Evolutionary conservation across 2,329 filamentous ascomycete genomes (phyloP).

Genomic region (Penicillium sp.): DNA sequence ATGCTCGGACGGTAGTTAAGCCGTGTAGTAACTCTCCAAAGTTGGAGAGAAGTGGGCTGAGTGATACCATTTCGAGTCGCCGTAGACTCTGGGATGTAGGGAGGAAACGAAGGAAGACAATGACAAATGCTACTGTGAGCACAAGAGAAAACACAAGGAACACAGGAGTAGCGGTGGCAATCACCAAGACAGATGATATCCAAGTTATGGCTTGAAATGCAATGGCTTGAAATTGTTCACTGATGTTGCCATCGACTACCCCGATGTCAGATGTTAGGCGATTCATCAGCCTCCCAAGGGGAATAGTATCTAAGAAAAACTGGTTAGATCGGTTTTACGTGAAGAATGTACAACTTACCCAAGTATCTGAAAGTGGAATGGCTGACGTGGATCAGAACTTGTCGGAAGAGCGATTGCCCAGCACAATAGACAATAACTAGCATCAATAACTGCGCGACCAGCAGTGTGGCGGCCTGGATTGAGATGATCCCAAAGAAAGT

Average conservation of each 20-base stretch:
- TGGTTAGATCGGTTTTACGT: background rate
- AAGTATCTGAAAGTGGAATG: slow-evolving; percentile 87
- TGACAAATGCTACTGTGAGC: slow-evolving; percentile 69
- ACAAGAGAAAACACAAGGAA: slow-evolving; percentile 73
- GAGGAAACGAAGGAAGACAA: slow-evolving; percentile 75
- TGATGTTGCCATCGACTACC: slow-evolving; percentile 84
- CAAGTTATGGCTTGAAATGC: slow-evolving; percentile 72
- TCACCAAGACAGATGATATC: slow-evolving; percentile 72
- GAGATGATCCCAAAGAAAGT: slow-evolving; percentile 69
- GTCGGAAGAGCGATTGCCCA: slow-evolving; percentile 72
- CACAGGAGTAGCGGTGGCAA: slow-evolving; percentile 73
- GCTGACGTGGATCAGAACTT: slow-evolving; percentile 72
- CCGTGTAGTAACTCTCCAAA: slow-evolving; percentile 87
- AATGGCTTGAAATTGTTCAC: slow-evolving; percentile 70
- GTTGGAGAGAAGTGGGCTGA: slow-evolving; percentile 88
- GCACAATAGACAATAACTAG: slow-evolving; percentile 79
- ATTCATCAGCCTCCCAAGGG: slow-evolving; percentile 88
- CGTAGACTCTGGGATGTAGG: slow-evolving; percentile 82
- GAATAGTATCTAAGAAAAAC: slow-evolving; percentile 68
- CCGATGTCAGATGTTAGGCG: slow-evolving; percentile 87
- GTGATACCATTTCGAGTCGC: slow-evolving; percentile 83
- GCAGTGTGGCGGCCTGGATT: slow-evolving; percentile 60
- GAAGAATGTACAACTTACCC: background rate
- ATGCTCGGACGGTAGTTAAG: slow-evolving; percentile 81
- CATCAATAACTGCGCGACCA: slow-evolving; percentile 66